A percentile compares a stretch with the other conserved stretches of the same genome.
Conservation (phyloP, 495 filamentous ascomycete species). For the Diplogelasinospora grovesii region DNA sequence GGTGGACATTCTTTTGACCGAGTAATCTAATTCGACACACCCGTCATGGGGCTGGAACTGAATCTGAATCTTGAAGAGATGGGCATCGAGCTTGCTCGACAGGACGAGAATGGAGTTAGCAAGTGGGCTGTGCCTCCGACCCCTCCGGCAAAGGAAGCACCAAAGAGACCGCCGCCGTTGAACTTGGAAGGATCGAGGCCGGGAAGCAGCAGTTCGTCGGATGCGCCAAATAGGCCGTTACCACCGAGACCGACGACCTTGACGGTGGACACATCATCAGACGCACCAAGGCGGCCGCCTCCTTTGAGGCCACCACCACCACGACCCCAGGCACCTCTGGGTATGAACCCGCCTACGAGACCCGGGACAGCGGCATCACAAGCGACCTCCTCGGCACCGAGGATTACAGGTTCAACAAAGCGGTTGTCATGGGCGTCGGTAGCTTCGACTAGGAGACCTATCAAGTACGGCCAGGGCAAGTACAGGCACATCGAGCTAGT, state of each 20-base stretch:
- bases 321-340: conserved; percentile 15
- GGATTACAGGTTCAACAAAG: conserved; percentile 26
- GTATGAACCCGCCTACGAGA: conserved; percentile 22
- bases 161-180: conserved; percentile 6
- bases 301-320: conserved; percentile 18
- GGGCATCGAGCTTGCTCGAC: conserved; percentile 14
- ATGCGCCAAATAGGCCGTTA: conserved; percentile 23
- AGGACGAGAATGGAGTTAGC: conserved; percentile 3
- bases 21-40: conserved; percentile 1
- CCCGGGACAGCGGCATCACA: conserved; percentile 22
- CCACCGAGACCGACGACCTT: conserved; percentile 19
- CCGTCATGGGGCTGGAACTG: conserved; percentile 13
- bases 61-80: conserved; percentile 17
- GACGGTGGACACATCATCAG: conserved; percentile 9
- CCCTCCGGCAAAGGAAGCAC: conserved; percentile 17
- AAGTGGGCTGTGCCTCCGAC: conserved; percentile 22
- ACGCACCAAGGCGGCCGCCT: conserved; percentile 10
- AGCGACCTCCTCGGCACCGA: conserved; percentile 8
- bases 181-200: conserved; percentile 2
- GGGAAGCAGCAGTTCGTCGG: conserved; percentile 5
- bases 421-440: conserved; percentile 30
- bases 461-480: conserved; percentile 43
- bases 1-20: conserved; percentile 1
- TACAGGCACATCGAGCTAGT: conserved; percentile 37
- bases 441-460: conserved; percentile 26